Conservation (phyloP, 306 rosid species). For the Ochetophila trinervis region DNA sequence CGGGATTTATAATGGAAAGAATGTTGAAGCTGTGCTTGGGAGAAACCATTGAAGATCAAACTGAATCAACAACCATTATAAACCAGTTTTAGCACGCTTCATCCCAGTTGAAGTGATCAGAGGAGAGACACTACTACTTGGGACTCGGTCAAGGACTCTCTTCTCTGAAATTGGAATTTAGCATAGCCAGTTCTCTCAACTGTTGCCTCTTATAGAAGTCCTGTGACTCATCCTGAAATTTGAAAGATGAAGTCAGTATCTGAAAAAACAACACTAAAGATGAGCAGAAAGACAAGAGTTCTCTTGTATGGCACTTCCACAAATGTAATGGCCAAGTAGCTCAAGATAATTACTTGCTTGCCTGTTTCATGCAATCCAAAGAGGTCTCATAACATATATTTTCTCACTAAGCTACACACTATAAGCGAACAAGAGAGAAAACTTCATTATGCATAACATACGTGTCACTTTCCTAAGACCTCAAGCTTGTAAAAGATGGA, state of each 20-base stretch:
- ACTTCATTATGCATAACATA: too few relatives aligned
- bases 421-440: too few relatives aligned
- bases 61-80: conserved; percentile 21
- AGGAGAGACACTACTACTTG: conserved; percentile 77
- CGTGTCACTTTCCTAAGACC: too few relatives aligned
- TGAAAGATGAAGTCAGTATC: conserved; percentile 4
- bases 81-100: conserved; percentile 72
- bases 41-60: conserved; percentile 5
- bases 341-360: too few relatives aligned
- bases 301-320: background rate
- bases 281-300: background rate
- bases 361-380: too few relatives aligned
- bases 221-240: conserved; percentile 65
- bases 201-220: conserved; percentile 77
- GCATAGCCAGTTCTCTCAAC: conserved; percentile 80
- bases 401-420: too few relatives aligned
- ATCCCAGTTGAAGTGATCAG: conserved; percentile 61
- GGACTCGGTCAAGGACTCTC: conserved; percentile 74
- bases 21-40: conserved; percentile 9
- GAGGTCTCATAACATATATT: too few relatives aligned
- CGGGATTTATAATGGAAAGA: conserved; percentile 27
- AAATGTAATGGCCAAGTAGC: background rate
- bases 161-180: conserved; percentile 88
- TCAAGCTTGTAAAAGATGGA: too few relatives aligned
- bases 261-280: background rate